A percentile compares a stretch with the other conserved stretches of the same genome.
Conservation (phyloP, 257 asterid species). For the Nemophila menziesii region DNA sequence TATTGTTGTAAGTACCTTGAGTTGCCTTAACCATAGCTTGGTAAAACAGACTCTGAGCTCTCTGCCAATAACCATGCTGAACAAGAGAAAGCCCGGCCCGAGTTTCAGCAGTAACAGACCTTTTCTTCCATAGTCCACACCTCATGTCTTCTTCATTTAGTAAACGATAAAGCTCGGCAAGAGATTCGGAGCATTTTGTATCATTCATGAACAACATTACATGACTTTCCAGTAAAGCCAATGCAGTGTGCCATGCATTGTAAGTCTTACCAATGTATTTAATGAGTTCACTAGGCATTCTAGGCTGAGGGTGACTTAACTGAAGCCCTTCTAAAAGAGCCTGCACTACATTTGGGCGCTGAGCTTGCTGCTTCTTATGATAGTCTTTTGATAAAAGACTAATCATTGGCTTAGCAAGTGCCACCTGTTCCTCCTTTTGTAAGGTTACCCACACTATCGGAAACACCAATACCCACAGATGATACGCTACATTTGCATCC, state of each 20-base stretch:
- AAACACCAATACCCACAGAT: constrained; percentile 94
- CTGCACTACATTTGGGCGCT: constrained; percentile 95
- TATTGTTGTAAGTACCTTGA: constrained; percentile 92
- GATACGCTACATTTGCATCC: constrained; percentile 92
- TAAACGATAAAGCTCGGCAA: constrained; percentile 96
- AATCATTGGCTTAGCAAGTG: constrained; percentile 96
- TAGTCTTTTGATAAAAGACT: constrained; percentile 87
- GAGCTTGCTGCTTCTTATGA: constrained; percentile 92
- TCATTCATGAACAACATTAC: constrained; percentile 90
- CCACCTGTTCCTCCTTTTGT: constrained; percentile 91
- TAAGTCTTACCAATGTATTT: constrained; percentile 95
- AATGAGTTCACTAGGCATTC: constrained; percentile 98
- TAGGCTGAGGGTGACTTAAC: constrained; percentile 97
- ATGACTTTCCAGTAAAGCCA: constrained; percentile 92
- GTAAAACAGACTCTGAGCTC: constrained; percentile 89
- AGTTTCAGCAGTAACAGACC: constrained; percentile 85
- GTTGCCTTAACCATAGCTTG: constrained; percentile 99
- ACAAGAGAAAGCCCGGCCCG: constrained; percentile 95
- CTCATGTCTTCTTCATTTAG: constrained; percentile 99
- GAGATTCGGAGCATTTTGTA: constrained; percentile 88
- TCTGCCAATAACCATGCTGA: constrained; percentile 99
- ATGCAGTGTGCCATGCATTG: constrained; percentile 94
- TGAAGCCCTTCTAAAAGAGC: constrained; percentile 99
- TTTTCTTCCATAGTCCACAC: constrained; percentile 98
- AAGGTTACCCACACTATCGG: constrained; percentile 99